Percentiles rank a stretch among this genome's conserved stretches.
Evolutionary conservation across 2,329 filamentous ascomycete genomes (phyloP).

Genomic region (Fonsecaea pugnacius): DNA sequence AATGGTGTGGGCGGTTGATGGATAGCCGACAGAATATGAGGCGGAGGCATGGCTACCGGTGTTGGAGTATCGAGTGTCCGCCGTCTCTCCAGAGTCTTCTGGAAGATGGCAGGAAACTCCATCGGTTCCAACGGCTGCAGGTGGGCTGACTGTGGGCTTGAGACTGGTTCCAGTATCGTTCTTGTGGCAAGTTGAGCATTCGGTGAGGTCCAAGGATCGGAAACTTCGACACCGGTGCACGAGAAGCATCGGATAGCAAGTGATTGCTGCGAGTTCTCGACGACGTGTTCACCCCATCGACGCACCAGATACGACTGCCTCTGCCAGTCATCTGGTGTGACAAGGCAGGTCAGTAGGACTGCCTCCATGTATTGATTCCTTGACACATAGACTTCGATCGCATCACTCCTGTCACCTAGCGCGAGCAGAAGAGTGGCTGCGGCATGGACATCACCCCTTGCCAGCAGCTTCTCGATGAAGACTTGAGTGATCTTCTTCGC

Average conservation of each 20-base stretch:
- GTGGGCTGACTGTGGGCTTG: slow-evolving; percentile 39
- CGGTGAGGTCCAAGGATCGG: slow-evolving; percentile 86
- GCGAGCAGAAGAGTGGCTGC: slow-evolving; percentile 91
- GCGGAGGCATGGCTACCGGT: slow-evolving; percentile 49
- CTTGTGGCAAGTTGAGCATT: slow-evolving; percentile 64
- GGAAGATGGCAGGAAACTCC: slow-evolving; percentile 32
- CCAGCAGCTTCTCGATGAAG: slow-evolving; percentile 86
- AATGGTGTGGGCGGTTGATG: slow-evolving; percentile 35
- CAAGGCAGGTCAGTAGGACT: slow-evolving; percentile 80
- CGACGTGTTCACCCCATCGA: slow-evolving; percentile 93
- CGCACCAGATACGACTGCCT: slow-evolving; percentile 83
- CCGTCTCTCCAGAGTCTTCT: slow-evolving; percentile 34
- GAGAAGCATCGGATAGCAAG: slow-evolving; percentile 92
- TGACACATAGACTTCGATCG: slow-evolving; percentile 93
- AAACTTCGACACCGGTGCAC: slow-evolving; percentile 82
- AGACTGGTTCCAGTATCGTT: slow-evolving; percentile 17
- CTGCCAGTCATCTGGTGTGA: slow-evolving; percentile 86
- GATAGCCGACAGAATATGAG: slow-evolving; percentile 28
- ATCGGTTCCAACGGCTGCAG: slow-evolving; percentile 54
- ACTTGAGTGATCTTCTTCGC: slow-evolving; percentile 89
- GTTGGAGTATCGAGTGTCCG: slow-evolving; percentile 57
- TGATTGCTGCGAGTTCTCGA: slow-evolving; percentile 83
- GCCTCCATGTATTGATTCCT: slow-evolving; percentile 93
- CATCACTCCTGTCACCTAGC: slow-evolving; percentile 89
- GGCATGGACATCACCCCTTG: slow-evolving; percentile 87